Evolutionary conservation across 2,329 filamentous ascomycete species (phyloP), one percentile per base, ranked within the genome.

Genomic region (Cadophora malorum): DNA sequence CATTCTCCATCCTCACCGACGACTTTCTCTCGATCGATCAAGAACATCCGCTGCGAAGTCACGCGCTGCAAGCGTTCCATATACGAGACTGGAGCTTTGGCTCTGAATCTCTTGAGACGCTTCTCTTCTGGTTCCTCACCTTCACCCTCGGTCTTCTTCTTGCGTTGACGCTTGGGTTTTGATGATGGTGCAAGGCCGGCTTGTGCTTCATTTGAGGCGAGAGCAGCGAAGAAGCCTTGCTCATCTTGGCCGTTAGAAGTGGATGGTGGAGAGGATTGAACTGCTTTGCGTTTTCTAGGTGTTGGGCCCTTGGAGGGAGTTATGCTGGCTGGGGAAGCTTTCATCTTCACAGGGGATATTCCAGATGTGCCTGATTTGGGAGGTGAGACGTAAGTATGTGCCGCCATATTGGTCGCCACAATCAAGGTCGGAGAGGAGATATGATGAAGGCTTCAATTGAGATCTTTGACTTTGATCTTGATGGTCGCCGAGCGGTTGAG

Each of bases 31-130:
- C 87, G 82, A 52, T 83, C 81, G 25, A 90, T 79, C 8, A 89
- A 82, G 65, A 85, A 87, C 81, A 90, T 86, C 25, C 84, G 82
- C 71, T 87, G 85, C 6, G 80, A 83, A 28, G 77, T 76, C 4
- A 85, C 85, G 60, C 86, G 81, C 3, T 78, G 75, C 14, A 85
- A 79, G 67, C 84, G 80, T 23, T 81, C 79, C 2, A 81, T 70
- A 74, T 83, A 87, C 1, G 78, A 78, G 21, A 77, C 72, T 4
- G 86, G 84, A 35, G 85, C 74, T 38, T 80, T 76, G 7, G 75
- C 70, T 38, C 83, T 78, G 69, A 81, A 83, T 33, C 74, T 70
- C 55, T 78, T 80, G 14, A 79, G 72, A 50, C 81, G 79, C 64
- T 79, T 80, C 71, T 84, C 82, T 35, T 76, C 75, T 35, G 52